phyloP scores from a whole-genome alignment of 768 basidiomycete genomes.

The Asterophora lycoperdoides region DNA sequence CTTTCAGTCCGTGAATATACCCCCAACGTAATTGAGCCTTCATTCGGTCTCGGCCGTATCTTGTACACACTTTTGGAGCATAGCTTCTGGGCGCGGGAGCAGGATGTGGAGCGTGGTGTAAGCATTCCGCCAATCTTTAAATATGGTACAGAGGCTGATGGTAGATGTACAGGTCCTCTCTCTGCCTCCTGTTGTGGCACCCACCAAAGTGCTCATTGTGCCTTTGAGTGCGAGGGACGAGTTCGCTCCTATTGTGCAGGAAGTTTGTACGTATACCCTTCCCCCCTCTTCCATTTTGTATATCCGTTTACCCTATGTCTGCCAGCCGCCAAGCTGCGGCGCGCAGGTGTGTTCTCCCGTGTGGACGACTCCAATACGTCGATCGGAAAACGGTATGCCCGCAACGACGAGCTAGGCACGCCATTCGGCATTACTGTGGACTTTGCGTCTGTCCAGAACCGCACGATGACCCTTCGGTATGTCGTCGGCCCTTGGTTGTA shows the following conservation, averaged over 20 bases:
- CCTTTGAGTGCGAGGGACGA: constrained; percentile 84
- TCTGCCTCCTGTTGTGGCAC: constrained; percentile 84
- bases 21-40: constrained; percentile 98
- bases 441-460: constrained; percentile 88
- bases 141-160: neutral
- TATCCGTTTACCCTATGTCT: constrained; percentile 2
- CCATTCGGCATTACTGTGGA: constrained; percentile 96
- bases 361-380: constrained; percentile 95
- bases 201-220: constrained; percentile 95
- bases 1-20: constrained; percentile 84
- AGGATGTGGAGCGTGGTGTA: constrained; percentile 87
- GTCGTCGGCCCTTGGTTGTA: constrained; percentile 21
- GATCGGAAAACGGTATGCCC: constrained; percentile 94
- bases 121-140: constrained; percentile 27
- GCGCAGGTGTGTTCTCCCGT: constrained; percentile 84
- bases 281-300: constrained; percentile 3
- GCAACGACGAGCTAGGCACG: constrained; percentile 98
- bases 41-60: constrained; percentile 96
- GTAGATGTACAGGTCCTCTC: constrained; percentile 67
- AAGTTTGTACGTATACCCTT: constrained; percentile 73
- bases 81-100: constrained; percentile 91
- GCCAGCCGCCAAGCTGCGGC: constrained; percentile 79
- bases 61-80: constrained; percentile 93
- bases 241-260: constrained; percentile 77
- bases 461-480: constrained; percentile 91